Evolutionary conservation across 78 protist genomes (phyloP).

Genomic region (Dictyostelium intermedium): DNA sequence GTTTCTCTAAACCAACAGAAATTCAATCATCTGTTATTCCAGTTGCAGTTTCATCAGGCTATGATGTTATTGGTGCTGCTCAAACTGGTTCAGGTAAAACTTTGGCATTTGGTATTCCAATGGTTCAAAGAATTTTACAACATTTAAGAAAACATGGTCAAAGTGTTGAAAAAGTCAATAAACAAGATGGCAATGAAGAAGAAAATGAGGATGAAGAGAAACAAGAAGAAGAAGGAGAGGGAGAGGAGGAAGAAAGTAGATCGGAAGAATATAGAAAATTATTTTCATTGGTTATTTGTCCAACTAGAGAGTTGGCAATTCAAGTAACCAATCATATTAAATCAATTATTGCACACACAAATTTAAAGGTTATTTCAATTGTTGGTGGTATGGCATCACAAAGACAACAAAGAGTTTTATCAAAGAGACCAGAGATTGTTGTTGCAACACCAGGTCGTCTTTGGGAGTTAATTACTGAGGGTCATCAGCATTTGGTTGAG

Average conservation of each 20-base stretch:
- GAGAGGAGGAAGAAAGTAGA: not conserved
- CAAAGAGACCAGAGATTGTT: conserved; percentile 84
- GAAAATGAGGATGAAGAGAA: not conserved
- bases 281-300: conserved; percentile 60
- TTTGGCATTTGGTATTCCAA: conserved; percentile 92
- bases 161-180: not conserved
- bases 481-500: conserved; percentile 35
- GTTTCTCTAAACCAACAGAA: conserved; percentile 75
- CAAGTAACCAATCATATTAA: conserved; percentile 77
- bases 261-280: not conserved
- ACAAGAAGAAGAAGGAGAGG: not conserved
- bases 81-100: conserved; percentile 94
- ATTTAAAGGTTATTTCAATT: conserved; percentile 58
- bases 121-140: conserved; percentile 69
- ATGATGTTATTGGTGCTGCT: conserved; percentile 86
- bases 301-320: conserved; percentile 83
- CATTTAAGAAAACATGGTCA: conserved; percentile 20
- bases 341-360: conserved; percentile 48
- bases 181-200: not conserved
- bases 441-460: conserved; percentile 92
- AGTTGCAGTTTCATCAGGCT: conserved; percentile 27
- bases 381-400: conserved; percentile 89
- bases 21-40: conserved; percentile 70
- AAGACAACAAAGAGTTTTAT: conserved; percentile 83
- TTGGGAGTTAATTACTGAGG: conserved; percentile 84